phyloP scores from a whole-genome alignment of 78 protist species.

The Pigoraptor vietnamica region DNA sequence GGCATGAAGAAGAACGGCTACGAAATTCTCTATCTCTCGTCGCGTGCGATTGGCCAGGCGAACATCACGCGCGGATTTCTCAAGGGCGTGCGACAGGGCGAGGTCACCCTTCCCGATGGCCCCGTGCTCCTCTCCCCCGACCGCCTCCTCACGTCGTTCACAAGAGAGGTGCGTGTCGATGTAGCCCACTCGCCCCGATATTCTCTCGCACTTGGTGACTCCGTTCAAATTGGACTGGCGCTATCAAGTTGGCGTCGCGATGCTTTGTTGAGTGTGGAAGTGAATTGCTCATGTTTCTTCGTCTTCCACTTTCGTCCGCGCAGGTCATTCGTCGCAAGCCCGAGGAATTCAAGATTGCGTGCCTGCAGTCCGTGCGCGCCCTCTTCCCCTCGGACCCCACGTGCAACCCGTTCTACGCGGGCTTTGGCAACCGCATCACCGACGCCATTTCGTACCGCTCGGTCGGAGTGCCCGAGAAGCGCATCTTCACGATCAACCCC shows the following conservation, averaged over 20 bases:
- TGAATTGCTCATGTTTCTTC: too few species aligned
- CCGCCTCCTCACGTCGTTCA: conserved; percentile 69
- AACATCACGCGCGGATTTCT: conserved; percentile 32
- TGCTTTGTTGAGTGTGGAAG: too few species aligned
- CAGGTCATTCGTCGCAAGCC: conserved; percentile 79
- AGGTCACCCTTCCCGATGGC: conserved; percentile 79
- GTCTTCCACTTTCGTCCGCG: too few species aligned
- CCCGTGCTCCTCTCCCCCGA: conserved; percentile 93
- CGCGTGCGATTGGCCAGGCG: conserved; percentile 86
- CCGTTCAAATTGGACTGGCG: too few species aligned
- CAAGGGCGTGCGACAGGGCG: conserved; percentile 23
- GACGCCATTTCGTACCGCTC: conserved; percentile 57
- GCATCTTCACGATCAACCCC: conserved; percentile 64
- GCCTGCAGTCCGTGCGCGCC: conserved; percentile 59
- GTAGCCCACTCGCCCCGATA: neutral
- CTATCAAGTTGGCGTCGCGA: too few species aligned
- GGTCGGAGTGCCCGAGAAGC: conserved; percentile 57
- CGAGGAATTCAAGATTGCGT: conserved; percentile 90
- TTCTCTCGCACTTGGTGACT: neutral
- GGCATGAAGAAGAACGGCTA: conserved; percentile 78
- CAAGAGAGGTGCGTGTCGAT: conserved; percentile 7
- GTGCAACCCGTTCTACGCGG: conserved; percentile 86
- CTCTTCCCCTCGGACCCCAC: conserved; percentile 43
- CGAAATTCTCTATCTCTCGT: conserved; percentile 77
- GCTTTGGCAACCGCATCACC: conserved; percentile 90